Base-by-base conservation (phyloP, 495 filamentous ascomycete genomes). In the Aspergillus steynii region DNA sequence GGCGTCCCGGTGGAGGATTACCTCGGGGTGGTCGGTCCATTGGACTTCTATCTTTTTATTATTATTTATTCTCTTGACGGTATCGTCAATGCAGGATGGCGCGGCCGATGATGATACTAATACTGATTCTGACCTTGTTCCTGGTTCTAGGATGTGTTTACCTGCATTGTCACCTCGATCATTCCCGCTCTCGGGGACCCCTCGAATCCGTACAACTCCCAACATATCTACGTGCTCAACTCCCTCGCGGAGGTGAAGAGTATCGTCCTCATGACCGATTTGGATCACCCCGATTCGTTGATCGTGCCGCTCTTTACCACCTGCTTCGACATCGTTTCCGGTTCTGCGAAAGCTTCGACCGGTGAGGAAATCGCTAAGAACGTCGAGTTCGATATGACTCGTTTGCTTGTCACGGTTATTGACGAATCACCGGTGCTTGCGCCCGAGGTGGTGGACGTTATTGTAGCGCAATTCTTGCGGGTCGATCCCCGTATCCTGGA, bases 211-310 rank as follows among this genome's bases (percentile, higher is more conserved):
- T 98, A 97, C 77, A 96, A 97, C 72, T 85, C 83, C 56, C 93
- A 98, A 71, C 91, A 99, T 72, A 86, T 92, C 65, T 92, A 94
- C 64, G 90, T 96, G 59, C 81, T 99, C 59, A 83, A 88, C 26
- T 97, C 92, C 20, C 86, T 99, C 28, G 88, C 92, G 61, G 89
- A 94, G 67, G 88, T 96, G 57, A 97, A 98, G 81, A 97, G 92
- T 76, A 88, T 98, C 37, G 88, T 97, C 31, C 83, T 99, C 32
- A 84, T 99, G 64, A 90, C 90, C n/a, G 96, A 98, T 65, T 86
- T 98, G 48, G 88, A 91, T 3, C 86, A 87, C 46, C 83, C 88
- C 20, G 91, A 95, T 50, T 80, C 80, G 34, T 81, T 98, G 48
- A 85, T 93, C 12, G 79, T 90, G 9, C 84, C 90, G 48, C 85